A percentile compares a stretch with the other conserved stretches of the same genome.
phyloP scores from a whole-genome alignment of 2,329 filamentous ascomycete species.

The Xylaria sp. region DNA sequence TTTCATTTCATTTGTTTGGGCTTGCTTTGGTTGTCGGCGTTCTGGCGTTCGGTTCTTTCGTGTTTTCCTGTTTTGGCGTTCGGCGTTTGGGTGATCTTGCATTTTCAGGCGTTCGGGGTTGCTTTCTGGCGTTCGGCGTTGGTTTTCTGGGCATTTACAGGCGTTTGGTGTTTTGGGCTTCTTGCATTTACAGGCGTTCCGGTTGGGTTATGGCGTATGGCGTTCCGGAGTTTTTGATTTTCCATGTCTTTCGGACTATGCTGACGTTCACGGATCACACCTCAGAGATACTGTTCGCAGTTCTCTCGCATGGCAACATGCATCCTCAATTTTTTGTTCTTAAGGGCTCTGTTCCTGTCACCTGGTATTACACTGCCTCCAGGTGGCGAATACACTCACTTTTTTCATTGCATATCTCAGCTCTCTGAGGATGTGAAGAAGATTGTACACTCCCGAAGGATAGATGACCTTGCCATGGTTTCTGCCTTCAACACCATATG shows the following conservation, averaged over 20 bases:
- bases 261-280: neutral
- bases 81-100: neutral
- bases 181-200: neutral
- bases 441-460: neutral
- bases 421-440: conserved; percentile 21
- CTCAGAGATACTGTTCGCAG: neutral
- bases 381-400: neutral
- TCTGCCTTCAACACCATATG: neutral
- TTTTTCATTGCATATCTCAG: conserved; percentile 26
- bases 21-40: neutral
- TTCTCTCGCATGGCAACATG: conserved; percentile 6
- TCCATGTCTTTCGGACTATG: neutral
- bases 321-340: conserved; percentile 15
- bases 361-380: conserved; percentile 24
- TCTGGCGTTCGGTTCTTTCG: neutral
- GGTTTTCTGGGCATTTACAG: neutral
- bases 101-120: neutral
- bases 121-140: neutral
- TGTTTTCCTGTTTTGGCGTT: neutral
- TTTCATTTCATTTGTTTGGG: neutral
- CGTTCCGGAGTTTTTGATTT: neutral
- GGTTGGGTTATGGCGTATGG: neutral
- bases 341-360: conserved; percentile 15
- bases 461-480: neutral
- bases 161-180: neutral